phyloP scores from a whole-genome alignment of 2,329 filamentous ascomycete species.

The Orbilia oligospora region DNA sequence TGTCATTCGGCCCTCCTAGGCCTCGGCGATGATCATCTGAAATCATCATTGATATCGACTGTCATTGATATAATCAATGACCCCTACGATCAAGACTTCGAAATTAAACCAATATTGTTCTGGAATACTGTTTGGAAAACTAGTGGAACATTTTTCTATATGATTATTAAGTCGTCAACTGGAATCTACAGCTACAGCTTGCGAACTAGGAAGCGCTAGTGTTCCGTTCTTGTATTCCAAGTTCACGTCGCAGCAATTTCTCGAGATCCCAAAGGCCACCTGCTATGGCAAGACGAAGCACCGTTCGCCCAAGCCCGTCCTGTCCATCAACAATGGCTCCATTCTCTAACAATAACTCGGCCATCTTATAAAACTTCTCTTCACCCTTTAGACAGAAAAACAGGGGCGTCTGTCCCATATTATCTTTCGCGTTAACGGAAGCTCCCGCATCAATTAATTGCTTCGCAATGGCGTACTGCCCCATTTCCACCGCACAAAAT shows the following conservation, averaged over 20 bases:
- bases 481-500: conserved; percentile 27
- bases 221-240: background rate
- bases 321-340: conserved; percentile 19
- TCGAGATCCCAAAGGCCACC: conserved; percentile 7
- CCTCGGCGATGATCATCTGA: background rate
- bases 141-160: background rate
- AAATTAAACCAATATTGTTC: no score
- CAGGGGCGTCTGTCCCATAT: conserved; percentile 23
- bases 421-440: conserved; percentile 27
- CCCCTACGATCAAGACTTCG: no score
- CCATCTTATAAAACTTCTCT: conserved; percentile 26
- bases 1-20: no score
- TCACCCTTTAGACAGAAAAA: conserved; percentile 26
- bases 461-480: conserved; percentile 15
- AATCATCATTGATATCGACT: no score
- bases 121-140: no score
- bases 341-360: conserved; percentile 25
- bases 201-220: background rate
- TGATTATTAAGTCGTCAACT: background rate
- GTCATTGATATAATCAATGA: no score
- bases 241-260: background rate
- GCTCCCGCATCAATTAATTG: conserved; percentile 42
- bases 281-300: conserved; percentile 14
- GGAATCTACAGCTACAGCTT: background rate
- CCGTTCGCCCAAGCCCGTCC: conserved; percentile 17